Conservation (phyloP, 805 yeast genomes). For the Wickerhamomyces silvicola region DNA sequence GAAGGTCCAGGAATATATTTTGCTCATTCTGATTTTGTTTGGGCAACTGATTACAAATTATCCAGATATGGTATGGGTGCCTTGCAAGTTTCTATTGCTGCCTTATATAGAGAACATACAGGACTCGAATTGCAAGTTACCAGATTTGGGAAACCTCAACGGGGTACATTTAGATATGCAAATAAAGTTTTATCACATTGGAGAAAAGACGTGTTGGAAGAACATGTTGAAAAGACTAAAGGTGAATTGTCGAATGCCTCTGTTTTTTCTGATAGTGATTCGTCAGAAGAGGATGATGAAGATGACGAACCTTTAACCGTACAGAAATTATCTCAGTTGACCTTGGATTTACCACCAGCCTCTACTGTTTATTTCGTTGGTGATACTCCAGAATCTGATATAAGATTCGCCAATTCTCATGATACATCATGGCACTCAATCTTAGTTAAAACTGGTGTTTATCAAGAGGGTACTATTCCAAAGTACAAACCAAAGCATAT, state of each 20-base stretch:
- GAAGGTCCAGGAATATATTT: slow-evolving; percentile 81
- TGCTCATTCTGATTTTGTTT: slow-evolving; percentile 87
- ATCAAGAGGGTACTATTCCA: slow-evolving; percentile 73
- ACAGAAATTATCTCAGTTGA: slow-evolving; percentile 36
- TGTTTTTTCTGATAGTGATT: slow-evolving; percentile 13
- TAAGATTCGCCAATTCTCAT: slow-evolving; percentile 81
- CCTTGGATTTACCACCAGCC: slow-evolving; percentile 68
- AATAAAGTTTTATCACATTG: slow-evolving; percentile 68
- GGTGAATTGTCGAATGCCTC: slow-evolving; percentile 26
- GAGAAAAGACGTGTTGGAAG: slow-evolving; percentile 74
- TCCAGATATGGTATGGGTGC: slow-evolving; percentile 95
- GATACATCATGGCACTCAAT: slow-evolving; percentile 82
- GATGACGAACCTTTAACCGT: slow-evolving; percentile 41
- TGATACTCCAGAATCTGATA: slow-evolving; percentile 86
- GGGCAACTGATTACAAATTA: slow-evolving; percentile 84
- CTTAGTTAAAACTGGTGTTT: slow-evolving; percentile 82
- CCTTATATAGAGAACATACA: slow-evolving; percentile 77
- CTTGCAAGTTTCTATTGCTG: slow-evolving; percentile 80
- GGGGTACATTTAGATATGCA: slow-evolving; percentile 80
- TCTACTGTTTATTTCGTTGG: slow-evolving; percentile 86
- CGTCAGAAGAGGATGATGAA: slow-evolving; percentile 24
- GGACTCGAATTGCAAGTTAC: slow-evolving; percentile 75
- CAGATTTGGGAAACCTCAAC: slow-evolving; percentile 85
- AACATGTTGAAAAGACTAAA: slow-evolving; percentile 53
- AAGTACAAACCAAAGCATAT: slow-evolving; percentile 72